Evolutionary conservation across 106 monocot genomes (phyloP).

Genomic region (Hemerocallis citrina): DNA sequence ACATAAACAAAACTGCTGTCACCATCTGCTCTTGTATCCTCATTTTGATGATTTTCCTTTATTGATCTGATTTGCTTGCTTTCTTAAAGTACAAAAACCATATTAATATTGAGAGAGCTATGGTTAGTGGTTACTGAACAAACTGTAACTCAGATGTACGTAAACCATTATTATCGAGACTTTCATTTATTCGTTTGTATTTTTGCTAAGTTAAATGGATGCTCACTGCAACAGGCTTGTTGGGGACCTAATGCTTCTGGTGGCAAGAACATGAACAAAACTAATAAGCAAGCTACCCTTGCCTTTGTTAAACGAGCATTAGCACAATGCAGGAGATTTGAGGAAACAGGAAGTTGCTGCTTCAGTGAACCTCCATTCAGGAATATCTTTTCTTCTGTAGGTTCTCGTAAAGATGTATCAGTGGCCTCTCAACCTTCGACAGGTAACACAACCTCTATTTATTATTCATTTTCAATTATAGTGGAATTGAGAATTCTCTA

Average conservation of each 20-base stretch:
- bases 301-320: slow-evolving; percentile 40
- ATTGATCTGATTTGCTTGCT: no score
- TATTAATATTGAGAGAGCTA: no score
- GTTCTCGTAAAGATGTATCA: slow-evolving; percentile 16
- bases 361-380: slow-evolving; percentile 39
- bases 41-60: no score
- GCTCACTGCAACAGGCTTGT: slow-evolving; percentile 19
- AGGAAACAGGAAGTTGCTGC: slow-evolving; percentile 38
- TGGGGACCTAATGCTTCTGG: slow-evolving; percentile 30
- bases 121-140: no score
- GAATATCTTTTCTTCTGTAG: slow-evolving; percentile 30
- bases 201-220: not conserved
- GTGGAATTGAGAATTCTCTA: no score
- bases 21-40: no score
- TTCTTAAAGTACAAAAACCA: no score
- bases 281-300: slow-evolving; percentile 29
- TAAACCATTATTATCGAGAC: not conserved
- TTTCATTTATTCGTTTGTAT: not conserved
- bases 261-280: slow-evolving; percentile 38
- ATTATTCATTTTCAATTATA: not conserved
- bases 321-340: slow-evolving; percentile 33
- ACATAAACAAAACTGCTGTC: no score
- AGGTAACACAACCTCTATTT: slow-evolving; percentile 7
- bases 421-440: not conserved
- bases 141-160: not conserved